These are phyloP conservation scores for Kitagawia praeruptora DNA, from an alignment of 129 eudicot species.

Conservation along the genomic window DNA sequence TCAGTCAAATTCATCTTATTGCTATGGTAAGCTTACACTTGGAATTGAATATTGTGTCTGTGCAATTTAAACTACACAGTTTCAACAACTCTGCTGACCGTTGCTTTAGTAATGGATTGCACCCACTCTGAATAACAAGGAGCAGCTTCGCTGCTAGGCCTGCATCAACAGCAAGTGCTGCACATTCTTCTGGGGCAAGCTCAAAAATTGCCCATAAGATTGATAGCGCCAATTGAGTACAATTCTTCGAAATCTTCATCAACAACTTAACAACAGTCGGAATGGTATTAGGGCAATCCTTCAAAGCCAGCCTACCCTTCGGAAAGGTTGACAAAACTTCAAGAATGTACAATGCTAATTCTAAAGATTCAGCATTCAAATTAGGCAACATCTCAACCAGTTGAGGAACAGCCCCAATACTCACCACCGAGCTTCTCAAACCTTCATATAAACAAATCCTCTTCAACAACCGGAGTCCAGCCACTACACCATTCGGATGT, in stretches of 20 bases:
- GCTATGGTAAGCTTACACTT: conserved; percentile 69
- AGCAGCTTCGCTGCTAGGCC: conserved; percentile 70
- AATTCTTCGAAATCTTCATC: conserved; percentile 53
- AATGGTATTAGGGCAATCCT: conserved; percentile 37
- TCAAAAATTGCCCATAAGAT: conserved; percentile 52
- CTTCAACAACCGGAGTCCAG: conserved; percentile 49
- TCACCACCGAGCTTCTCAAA: conserved; percentile 34
- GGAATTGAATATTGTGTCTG: conserved; percentile 55
- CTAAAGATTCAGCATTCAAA: conserved; percentile 38
- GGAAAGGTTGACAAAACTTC: conserved; percentile 32
- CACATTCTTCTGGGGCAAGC: conserved; percentile 52
- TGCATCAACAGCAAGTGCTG: conserved; percentile 49
- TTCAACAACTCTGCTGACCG: conserved; percentile 61
- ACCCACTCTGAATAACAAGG: conserved; percentile 71
- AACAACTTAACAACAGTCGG: conserved; percentile 50
- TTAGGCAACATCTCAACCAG: conserved; percentile 45
- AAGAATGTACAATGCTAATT: conserved; percentile 40
- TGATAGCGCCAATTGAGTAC: conserved; percentile 47
- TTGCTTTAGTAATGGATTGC: conserved; percentile 41
- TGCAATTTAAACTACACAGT: conserved; percentile 55
- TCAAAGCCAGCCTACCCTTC: conserved; percentile 40
- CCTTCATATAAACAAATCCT: conserved; percentile 29
- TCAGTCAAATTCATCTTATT: conserved; percentile 37
- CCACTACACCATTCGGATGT: conserved; percentile 34
- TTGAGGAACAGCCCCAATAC: conserved; percentile 53